Percentiles rank a stretch among this genome's conserved stretches.
These are phyloP conservation scores for Phlebiopsis gigantea DNA, from an alignment of 768 basidiomycete genomes.

Conservation along the genomic window DNA sequence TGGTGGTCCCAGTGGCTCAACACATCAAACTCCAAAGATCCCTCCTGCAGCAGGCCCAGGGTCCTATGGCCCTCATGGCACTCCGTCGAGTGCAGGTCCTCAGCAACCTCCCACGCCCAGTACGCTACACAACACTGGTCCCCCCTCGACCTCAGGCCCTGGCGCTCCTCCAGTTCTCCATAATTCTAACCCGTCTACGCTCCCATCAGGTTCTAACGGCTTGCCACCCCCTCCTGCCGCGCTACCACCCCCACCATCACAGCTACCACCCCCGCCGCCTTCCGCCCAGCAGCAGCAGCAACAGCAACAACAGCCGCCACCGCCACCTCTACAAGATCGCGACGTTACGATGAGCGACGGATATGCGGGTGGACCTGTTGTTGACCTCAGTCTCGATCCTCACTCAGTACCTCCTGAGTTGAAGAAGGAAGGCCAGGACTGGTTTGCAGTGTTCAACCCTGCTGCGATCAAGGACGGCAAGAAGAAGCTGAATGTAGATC, in stretches of 20 bases:
- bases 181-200: not conserved
- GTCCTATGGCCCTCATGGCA: not conserved
- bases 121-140: not conserved
- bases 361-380: conserved; percentile 15
- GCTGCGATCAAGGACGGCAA: conserved; percentile 32
- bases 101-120: conserved; percentile 10
- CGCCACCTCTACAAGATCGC: not conserved
- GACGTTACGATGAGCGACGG: conserved; percentile 6
- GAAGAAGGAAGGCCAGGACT: conserved; percentile 76
- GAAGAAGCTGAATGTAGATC: conserved; percentile 72
- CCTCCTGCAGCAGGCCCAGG: conserved; percentile 5
- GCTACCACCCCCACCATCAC: conserved; percentile 10
- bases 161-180: conserved; percentile 1
- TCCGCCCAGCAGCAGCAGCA: not conserved
- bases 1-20: not conserved
- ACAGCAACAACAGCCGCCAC: not conserved
- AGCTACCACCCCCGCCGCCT: not conserved
- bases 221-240: conserved; percentile 4
- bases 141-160: conserved; percentile 1
- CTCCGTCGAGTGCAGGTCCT: not conserved
- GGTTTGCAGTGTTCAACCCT: conserved; percentile 87
- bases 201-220: conserved; percentile 2
- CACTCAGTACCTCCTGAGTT: conserved; percentile 45
- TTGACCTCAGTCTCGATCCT: conserved; percentile 29
- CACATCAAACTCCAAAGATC: conserved; percentile 12